Evolutionary conservation across 2,329 filamentous ascomycete genomes (phyloP).

Genomic region (Aspergillus felis): DNA sequence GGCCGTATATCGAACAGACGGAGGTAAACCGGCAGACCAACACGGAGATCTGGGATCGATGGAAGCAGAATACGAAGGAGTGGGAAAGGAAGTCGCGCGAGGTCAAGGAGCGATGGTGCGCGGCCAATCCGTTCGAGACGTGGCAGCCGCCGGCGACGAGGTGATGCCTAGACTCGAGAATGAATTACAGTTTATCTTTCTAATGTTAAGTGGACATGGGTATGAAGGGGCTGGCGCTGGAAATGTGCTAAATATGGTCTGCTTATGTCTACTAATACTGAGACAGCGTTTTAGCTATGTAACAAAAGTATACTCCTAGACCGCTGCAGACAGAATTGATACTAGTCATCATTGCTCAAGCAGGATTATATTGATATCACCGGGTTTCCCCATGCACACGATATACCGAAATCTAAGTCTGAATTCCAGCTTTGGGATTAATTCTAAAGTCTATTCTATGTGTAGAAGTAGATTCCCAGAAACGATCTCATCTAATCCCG

Average conservation of each 20-base stretch:
- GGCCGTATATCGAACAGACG: slow-evolving; percentile 73
- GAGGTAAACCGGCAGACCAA: slow-evolving; percentile 66
- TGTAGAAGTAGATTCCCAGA: slow-evolving; percentile 3
- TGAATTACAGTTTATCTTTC: neutral
- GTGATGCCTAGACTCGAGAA: neutral
- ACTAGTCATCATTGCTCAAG: neutral
- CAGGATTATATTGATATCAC: neutral
- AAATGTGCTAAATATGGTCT: neutral
- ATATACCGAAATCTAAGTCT: neutral
- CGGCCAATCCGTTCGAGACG: slow-evolving; percentile 32
- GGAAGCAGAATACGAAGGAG: slow-evolving; percentile 65
- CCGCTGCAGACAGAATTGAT: neutral
- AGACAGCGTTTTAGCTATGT: neutral
- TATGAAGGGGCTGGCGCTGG: neutral
- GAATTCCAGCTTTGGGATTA: neutral
- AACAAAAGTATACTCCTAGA: neutral
- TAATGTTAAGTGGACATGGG: neutral
- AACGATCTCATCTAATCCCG: neutral
- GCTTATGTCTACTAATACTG: neutral
- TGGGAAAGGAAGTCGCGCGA: slow-evolving; percentile 39
- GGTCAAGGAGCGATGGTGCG: slow-evolving; percentile 40
- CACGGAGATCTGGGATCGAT: slow-evolving; percentile 60
- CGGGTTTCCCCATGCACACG: neutral
- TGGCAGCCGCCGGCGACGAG: slow-evolving; percentile 18
- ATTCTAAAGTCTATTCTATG: slow-evolving; percentile 9